Conservation (phyloP, 2,329 filamentous ascomycete species). For the Aureobasidium mangrovei region DNA sequence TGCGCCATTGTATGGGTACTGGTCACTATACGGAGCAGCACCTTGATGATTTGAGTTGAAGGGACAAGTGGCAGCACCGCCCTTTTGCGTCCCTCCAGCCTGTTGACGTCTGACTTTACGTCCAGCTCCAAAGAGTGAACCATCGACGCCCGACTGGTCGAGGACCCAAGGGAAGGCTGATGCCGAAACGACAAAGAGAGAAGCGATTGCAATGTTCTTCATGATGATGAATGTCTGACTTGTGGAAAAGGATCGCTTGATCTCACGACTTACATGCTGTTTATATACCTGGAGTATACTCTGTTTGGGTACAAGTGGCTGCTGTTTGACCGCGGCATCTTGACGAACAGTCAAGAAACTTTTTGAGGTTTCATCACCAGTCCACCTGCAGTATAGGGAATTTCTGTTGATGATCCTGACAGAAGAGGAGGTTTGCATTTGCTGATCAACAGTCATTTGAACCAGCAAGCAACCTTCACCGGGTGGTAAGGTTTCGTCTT, state of each 20-base stretch:
- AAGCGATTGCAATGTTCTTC: conserved; percentile 21
- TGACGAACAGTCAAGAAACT: not conserved
- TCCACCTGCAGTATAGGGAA: not conserved
- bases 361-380: not conserved
- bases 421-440: not conserved
- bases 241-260: not conserved
- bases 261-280: not conserved
- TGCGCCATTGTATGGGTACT: conserved; percentile 35
- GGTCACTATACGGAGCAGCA: conserved; percentile 27
- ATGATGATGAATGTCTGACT: conserved; percentile 16
- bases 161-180: conserved; percentile 34
- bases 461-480: not conserved
- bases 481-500: not conserved
- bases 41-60: conserved; percentile 33
- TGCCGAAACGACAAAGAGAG: conserved; percentile 21
- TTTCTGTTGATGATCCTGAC: not conserved
- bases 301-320: not conserved
- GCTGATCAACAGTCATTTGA: not conserved
- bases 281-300: not conserved
- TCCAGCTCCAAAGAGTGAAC: conserved; percentile 22
- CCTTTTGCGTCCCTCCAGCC: conserved; percentile 20
- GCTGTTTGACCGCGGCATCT: not conserved
- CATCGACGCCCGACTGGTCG: conserved; percentile 30
- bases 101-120: conserved; percentile 25
- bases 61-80: conserved; percentile 27